Percentiles rank a stretch among this genome's conserved stretches.
Evolutionary conservation across 768 basidiomycete species (phyloP).

Genomic region (Phaffia australis): DNA sequence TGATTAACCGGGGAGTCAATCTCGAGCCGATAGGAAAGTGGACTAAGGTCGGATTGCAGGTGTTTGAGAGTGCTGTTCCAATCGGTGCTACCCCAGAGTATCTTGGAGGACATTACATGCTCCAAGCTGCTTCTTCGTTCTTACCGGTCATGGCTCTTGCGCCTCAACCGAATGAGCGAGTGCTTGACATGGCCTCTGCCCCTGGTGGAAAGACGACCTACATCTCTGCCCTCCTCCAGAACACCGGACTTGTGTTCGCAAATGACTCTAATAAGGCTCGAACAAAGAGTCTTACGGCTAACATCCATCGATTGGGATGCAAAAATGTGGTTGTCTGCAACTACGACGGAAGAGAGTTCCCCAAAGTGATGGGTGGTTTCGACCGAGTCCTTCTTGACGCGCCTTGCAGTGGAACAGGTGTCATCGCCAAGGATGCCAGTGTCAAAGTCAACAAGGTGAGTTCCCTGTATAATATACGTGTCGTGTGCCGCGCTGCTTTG

Average conservation of each 20-base stretch:
- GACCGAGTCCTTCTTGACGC: constrained; percentile 95
- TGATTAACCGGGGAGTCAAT: constrained; percentile 92
- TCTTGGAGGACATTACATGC: constrained; percentile 97
- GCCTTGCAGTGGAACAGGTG: constrained; percentile 94
- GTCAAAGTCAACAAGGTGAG: constrained; percentile 96
- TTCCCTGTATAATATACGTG: constrained; percentile 7
- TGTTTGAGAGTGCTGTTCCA: constrained; percentile 91
- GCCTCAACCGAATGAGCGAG: constrained; percentile 83
- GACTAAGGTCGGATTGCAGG: constrained; percentile 97
- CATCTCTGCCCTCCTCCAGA: constrained; percentile 90
- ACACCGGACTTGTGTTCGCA: constrained; percentile 94
- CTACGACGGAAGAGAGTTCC: constrained; percentile 94
- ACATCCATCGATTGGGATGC: constrained; percentile 91
- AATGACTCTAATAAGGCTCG: constrained; percentile 91
- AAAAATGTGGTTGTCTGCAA: constrained; percentile 96
- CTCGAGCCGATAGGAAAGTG: constrained; percentile 98
- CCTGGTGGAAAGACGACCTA: constrained; percentile 98
- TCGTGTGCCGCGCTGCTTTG: too few relatives aligned
- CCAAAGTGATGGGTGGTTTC: constrained; percentile 97
- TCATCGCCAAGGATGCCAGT: constrained; percentile 93
- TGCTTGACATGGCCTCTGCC: constrained; percentile 97
- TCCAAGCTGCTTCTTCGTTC: constrained; percentile 97
- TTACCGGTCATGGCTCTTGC: constrained; percentile 93
- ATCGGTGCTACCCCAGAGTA: constrained; percentile 99
- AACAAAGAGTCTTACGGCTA: constrained; percentile 92